These are phyloP conservation scores for Alternaria consortialis DNA, from an alignment of 2,329 filamentous ascomycete species.

Conservation along the genomic window DNA sequence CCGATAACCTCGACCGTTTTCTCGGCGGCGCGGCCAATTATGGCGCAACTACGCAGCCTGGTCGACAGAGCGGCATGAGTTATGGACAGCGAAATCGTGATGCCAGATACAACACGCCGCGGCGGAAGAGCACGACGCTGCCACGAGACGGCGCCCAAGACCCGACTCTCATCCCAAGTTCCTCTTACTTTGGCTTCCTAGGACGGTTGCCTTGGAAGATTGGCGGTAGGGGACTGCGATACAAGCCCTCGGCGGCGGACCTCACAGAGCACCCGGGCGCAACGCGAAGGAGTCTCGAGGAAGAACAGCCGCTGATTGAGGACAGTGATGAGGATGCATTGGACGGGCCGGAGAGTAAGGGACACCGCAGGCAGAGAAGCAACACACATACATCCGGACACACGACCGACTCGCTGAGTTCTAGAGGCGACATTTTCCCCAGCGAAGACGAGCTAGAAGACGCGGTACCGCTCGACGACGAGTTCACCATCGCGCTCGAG, in stretches of 20 bases:
- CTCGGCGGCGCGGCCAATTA: constrained; percentile 73
- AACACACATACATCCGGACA: constrained; percentile 80
- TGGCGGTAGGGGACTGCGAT: constrained; percentile 79
- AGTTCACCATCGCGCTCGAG: constrained; percentile 85
- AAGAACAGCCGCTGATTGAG: constrained; percentile 74
- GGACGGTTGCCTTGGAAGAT: constrained; percentile 85
- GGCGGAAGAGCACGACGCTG: constrained; percentile 65
- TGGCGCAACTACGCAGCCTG: constrained; percentile 65
- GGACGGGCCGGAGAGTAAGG: constrained; percentile 36
- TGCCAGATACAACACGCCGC: constrained; percentile 37
- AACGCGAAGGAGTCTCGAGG: constrained; percentile 62
- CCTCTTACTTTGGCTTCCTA: constrained; percentile 84
- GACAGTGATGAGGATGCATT: constrained; percentile 60
- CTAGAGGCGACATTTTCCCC: constrained; percentile 87
- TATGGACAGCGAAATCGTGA: constrained; percentile 75
- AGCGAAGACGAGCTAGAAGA: constrained; percentile 89
- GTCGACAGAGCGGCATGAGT: constrained; percentile 83
- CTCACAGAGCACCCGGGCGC: constrained; percentile 83
- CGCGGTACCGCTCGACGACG: constrained; percentile 89
- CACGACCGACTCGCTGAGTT: constrained; percentile 86
- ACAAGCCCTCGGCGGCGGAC: constrained; percentile 90
- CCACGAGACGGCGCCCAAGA: constrained; percentile 66
- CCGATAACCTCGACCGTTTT: constrained; percentile 85
- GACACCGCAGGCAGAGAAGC: constrained; percentile 70
- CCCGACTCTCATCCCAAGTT: constrained; percentile 88